Percentiles rank a stretch among this genome's conserved stretches.
These are phyloP conservation scores for Boletus barrowsii DNA, from an alignment of 768 basidiomycete genomes.

Conservation along the genomic window DNA sequence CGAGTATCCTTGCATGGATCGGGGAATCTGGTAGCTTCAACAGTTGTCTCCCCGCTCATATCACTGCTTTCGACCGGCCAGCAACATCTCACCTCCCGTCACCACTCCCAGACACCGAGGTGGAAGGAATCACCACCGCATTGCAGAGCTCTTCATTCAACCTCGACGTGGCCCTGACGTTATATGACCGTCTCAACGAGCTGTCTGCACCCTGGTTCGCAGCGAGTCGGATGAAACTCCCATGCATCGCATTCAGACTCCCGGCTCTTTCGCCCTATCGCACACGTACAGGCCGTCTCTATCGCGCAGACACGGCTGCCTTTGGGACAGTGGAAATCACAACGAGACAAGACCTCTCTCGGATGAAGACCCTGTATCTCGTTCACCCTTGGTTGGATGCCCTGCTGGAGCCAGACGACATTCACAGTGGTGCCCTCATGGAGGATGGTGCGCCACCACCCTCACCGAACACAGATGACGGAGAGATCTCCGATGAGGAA, in stretches of 20 bases:
- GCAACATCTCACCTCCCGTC: background rate
- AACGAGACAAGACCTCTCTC: too few relatives aligned
- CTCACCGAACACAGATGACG: background rate
- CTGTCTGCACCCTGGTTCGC: background rate
- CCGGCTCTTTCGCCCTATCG: background rate
- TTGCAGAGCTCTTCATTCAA: background rate
- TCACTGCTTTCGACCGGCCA: background rate
- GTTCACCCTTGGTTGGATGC: background rate
- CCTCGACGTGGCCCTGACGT: background rate
- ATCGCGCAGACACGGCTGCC: background rate
- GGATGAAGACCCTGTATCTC: background rate
- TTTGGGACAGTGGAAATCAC: background rate
- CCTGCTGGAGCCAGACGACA: background rate
- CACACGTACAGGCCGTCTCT: background rate
- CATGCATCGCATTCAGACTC: background rate
- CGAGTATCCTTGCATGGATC: background rate
- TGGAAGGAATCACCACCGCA: too few relatives aligned
- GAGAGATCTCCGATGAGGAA: background rate
- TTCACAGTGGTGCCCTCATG: background rate
- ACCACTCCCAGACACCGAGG: background rate
- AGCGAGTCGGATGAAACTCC: background rate
- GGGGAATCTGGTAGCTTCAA: background rate
- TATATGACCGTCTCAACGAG: background rate
- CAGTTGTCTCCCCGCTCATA: background rate
- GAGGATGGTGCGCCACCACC: background rate